A percentile compares a stretch with the other conserved stretches of the same genome.
These are phyloP conservation scores for Neobulgaria alba DNA, from an alignment of 2,329 filamentous ascomycete genomes.

Conservation along the genomic window DNA sequence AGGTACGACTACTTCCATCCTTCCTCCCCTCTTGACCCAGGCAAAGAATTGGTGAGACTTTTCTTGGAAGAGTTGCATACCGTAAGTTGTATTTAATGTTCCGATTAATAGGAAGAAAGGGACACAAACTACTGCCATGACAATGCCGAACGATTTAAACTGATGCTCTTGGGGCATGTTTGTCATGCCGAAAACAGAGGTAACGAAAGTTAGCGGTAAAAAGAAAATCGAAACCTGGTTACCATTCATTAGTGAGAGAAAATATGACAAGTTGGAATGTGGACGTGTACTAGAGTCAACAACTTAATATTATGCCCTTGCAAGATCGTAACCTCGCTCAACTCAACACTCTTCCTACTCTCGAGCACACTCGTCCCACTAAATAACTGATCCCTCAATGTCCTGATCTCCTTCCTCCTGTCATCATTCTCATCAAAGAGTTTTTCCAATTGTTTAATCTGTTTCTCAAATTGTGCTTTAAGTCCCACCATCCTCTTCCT, in stretches of 20 bases:
- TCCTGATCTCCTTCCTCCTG: conserved; percentile 45
- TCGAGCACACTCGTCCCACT: conserved; percentile 55
- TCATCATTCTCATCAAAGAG: conserved; percentile 37
- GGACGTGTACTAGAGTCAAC: conserved; percentile 46
- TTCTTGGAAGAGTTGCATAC: conserved; percentile 24
- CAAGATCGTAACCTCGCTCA: conserved; percentile 40
- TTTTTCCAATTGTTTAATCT: conserved; percentile 35
- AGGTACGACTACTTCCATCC: too few relatives aligned
- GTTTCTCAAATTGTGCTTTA: conserved; percentile 35
- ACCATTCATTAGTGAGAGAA: too few relatives aligned
- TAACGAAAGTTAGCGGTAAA: conserved; percentile 53
- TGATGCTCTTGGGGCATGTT: conserved; percentile 34
- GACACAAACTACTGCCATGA: conserved; percentile 33
- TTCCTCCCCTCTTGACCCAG: too few relatives aligned
- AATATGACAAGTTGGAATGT: not conserved
- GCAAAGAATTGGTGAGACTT: conserved; percentile 14
- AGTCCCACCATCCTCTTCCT: conserved; percentile 39
- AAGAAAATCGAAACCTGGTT: conserved; percentile 43
- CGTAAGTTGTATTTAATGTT: conserved; percentile 34
- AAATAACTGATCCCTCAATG: conserved; percentile 53
- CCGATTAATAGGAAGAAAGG: conserved; percentile 41
- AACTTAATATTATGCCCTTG: conserved; percentile 55
- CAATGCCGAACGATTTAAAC: conserved; percentile 38
- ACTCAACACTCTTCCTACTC: conserved; percentile 49
- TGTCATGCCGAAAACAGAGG: conserved; percentile 48